These are phyloP conservation scores for Atkinsonella texensis DNA, from an alignment of 2,329 filamentous ascomycete genomes.

Conservation along the genomic window DNA sequence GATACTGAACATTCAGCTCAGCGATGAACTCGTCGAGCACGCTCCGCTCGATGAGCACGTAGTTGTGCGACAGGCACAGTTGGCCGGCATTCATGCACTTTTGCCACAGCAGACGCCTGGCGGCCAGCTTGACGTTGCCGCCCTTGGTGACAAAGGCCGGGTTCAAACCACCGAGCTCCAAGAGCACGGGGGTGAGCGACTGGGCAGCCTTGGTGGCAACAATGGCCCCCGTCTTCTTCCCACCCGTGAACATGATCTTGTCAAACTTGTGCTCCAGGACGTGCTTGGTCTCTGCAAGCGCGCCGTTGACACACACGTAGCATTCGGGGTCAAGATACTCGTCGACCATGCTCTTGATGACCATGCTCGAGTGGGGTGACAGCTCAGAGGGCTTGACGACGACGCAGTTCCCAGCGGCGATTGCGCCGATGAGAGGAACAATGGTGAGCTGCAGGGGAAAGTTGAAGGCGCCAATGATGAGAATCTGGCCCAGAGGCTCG, in stretches of 20 bases:
- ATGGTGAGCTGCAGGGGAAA: constrained; percentile 77
- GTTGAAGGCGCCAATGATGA: constrained; percentile 91
- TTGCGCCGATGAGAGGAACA: constrained; percentile 73
- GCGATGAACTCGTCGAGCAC: constrained; percentile 61
- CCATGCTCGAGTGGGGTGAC: constrained; percentile 62
- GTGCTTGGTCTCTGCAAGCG: constrained; percentile 64
- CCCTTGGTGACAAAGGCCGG: constrained; percentile 84
- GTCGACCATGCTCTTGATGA: constrained; percentile 68
- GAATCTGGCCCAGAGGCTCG: constrained; percentile 71
- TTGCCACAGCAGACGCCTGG: constrained; percentile 75
- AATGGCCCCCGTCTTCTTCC: constrained; percentile 66
- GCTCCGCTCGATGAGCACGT: constrained; percentile 69
- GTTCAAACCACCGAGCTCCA: constrained; percentile 87
- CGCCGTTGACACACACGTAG: constrained; percentile 72
- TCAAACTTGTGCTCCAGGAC: constrained; percentile 87
- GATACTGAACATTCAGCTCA: constrained; percentile 57
- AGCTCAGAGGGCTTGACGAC: constrained; percentile 86
- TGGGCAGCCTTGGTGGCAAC: constrained; percentile 82
- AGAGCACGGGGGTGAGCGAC: constrained; percentile 72
- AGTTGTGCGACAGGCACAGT: constrained; percentile 88
- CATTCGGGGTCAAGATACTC: constrained; percentile 63
- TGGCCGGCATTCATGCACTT: constrained; percentile 83
- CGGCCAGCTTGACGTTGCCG: constrained; percentile 68
- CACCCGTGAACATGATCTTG: constrained; percentile 96
- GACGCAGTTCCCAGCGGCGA: constrained; percentile 81